phyloP scores from a whole-genome alignment of 495 filamentous ascomycete genomes.

The Penicillium nucicola region DNA sequence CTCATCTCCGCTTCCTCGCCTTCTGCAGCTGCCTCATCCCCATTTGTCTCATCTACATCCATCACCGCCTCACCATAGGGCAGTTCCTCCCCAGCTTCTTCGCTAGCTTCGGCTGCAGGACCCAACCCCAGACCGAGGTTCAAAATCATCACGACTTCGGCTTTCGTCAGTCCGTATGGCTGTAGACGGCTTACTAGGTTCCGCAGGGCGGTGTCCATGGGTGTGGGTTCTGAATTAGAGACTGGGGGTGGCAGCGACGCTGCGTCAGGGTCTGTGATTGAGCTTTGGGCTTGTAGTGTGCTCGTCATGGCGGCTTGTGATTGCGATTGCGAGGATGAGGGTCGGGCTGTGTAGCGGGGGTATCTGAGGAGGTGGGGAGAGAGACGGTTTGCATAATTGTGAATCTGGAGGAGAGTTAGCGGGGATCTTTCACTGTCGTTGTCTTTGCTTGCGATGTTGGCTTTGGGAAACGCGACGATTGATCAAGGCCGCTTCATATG shows the following conservation, averaged over 20 bases:
- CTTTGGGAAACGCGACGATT: neutral
- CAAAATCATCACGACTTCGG: slow-evolving; percentile 62
- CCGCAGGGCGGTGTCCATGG: slow-evolving; percentile 36
- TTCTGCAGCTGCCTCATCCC: slow-evolving; percentile 20
- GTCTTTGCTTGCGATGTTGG: neutral
- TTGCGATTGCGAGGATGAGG: slow-evolving; percentile 24
- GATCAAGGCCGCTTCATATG: neutral
- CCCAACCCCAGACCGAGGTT: slow-evolving; percentile 50
- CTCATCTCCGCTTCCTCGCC: slow-evolving; percentile 17
- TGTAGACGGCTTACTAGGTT: slow-evolving; percentile 40
- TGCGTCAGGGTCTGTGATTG: slow-evolving; percentile 10
- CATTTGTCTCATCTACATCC: slow-evolving; percentile 24
- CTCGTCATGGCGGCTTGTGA: slow-evolving; percentile 23
- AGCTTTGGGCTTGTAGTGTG: slow-evolving; percentile 17
- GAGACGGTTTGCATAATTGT: slow-evolving; percentile 42
- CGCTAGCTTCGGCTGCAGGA: neutral
- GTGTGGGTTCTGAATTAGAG: slow-evolving; percentile 18
- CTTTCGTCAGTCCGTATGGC: slow-evolving; percentile 55
- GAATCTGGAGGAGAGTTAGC: slow-evolving; percentile 27
- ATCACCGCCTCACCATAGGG: slow-evolving; percentile 19
- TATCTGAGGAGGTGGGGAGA: slow-evolving; percentile 38
- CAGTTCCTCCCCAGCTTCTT: slow-evolving; percentile 11
- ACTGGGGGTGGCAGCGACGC: slow-evolving; percentile 3
- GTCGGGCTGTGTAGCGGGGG: slow-evolving; percentile 26
- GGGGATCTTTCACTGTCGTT: neutral